phyloP scores from a whole-genome alignment of 495 filamentous ascomycete genomes.

The Lepraria neglecta region DNA sequence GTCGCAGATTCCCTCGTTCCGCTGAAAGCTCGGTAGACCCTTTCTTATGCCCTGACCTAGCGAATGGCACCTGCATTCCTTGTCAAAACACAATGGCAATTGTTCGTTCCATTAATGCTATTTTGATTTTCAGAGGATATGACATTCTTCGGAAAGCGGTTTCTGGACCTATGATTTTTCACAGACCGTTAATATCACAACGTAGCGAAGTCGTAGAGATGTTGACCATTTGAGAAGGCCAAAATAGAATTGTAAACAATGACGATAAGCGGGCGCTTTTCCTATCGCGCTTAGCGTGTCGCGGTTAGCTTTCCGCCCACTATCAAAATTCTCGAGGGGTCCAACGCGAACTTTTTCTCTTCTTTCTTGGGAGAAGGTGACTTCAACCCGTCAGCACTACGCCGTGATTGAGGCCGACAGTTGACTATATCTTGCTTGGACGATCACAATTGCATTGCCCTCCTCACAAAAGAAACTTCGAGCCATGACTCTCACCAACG shows the following conservation, averaged over 20 bases:
- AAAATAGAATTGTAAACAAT: constrained; percentile 12
- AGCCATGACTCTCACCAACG: constrained; percentile 66
- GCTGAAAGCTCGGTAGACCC: constrained; percentile 12
- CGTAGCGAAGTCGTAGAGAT: background rate
- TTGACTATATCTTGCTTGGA: constrained; percentile 31
- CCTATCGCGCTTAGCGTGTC: constrained; percentile 10
- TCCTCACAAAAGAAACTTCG: constrained; percentile 24
- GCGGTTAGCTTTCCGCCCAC: constrained; percentile 14
- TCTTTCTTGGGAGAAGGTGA: constrained; percentile 55
- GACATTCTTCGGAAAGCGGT: background rate
- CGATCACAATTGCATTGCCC: constrained; percentile 21
- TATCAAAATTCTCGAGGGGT: constrained; percentile 17
- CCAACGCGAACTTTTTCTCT: constrained; percentile 31
- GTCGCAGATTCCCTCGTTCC: background rate
- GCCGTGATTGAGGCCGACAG: constrained; percentile 32
- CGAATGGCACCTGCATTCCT: constrained; percentile 13
- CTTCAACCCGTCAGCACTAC: constrained; percentile 47
- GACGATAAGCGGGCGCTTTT: constrained; percentile 7
- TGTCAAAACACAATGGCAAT: constrained; percentile 12
- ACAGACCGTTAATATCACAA: background rate
- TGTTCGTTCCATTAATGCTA: background rate
- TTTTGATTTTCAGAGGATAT: no score
- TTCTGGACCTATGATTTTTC: background rate
- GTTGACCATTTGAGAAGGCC: background rate
- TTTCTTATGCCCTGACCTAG: constrained; percentile 12